These are phyloP conservation scores for Aspergillus viridinutans DNA, from an alignment of 2,329 filamentous ascomycete species.

Conservation along the genomic window DNA sequence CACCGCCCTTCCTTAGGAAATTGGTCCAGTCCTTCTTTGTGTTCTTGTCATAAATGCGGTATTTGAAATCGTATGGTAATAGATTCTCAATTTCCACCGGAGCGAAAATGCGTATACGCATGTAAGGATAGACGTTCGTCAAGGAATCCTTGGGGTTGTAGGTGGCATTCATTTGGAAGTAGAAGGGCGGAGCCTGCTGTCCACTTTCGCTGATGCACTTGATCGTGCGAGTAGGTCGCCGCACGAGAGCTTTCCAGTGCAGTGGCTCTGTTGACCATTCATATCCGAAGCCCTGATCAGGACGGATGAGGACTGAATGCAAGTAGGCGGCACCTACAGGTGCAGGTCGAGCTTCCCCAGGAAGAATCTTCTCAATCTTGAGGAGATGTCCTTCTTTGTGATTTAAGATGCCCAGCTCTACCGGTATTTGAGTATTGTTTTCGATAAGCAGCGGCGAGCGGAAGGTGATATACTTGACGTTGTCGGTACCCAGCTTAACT, in stretches of 20 bases:
- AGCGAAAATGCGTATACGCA: conserved; percentile 86
- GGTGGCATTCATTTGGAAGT: conserved; percentile 88
- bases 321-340: conserved; percentile 89
- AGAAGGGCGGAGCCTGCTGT: conserved; percentile 75
- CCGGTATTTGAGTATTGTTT: conserved; percentile 93
- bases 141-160: conserved; percentile 82
- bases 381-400: conserved; percentile 80
- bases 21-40: conserved; percentile 99
- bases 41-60: conserved; percentile 97
- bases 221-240: conserved; percentile 77
- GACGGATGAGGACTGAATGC: conserved; percentile 81
- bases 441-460: conserved; percentile 87
- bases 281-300: conserved; percentile 94
- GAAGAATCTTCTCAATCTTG: conserved; percentile 96
- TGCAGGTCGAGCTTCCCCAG: conserved; percentile 82
- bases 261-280: conserved; percentile 86
- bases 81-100: conserved; percentile 93
- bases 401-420: conserved; percentile 90
- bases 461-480: conserved; percentile 96
- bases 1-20: conserved; percentile 90
- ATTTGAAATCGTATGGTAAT: conserved; percentile 97
- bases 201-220: conserved; percentile 83
- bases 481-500: conserved; percentile 83
- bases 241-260: conserved; percentile 89
- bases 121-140: conserved; percentile 83